Base-by-base conservation (phyloP, 495 filamentous ascomycete species). In the Neurospora tetrasperma region DNA sequence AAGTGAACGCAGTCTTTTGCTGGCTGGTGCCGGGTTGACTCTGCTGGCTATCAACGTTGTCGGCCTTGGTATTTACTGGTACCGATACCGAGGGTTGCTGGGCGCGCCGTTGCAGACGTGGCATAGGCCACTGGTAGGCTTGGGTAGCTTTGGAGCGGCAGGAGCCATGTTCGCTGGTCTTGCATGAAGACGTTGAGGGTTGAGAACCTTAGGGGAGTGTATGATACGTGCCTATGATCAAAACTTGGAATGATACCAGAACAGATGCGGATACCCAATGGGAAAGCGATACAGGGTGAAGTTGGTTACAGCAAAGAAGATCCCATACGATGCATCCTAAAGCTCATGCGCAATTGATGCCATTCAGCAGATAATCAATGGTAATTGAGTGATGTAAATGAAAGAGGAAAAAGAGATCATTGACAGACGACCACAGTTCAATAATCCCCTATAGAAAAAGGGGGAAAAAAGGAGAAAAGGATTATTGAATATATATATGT, bases 41-140 rank as follows among this genome's bases (percentile, higher is more conserved):
- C 70, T 77, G 41, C 70, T 78, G 20, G 78, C 77, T 42, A 73
- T 73, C 16, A 70, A 70, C 42, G 71, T 68, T 38, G 73, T 74
- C 12, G 69, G 71, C 59, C 69, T 68, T 12, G 78, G 75, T 0
- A 62, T 73, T 6, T 70, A 72, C 40, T 41, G 79, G 12, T 79
- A 78, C 69, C 72, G 74, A 9, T 73, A 73, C 31, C 40, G 80
- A 31, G 71, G 75, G 18, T 75, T 78, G 18, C 79, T 83, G 27
- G 83, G 83, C 10, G 78, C 79, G 11, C 73, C 70, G 4, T 74
- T 79, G 18, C 81, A 84, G 62, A 72, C 78, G 7, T 85, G 83
- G 73, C 73, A 81, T 62, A 70, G 71, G 14, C 20, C 59, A 6
- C 74, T 54, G 48, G 74, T 72, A 3, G 74, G 78, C 8, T 71